phyloP scores from a whole-genome alignment of 768 basidiomycete genomes.

The Mycena olivaceomarginata region DNA sequence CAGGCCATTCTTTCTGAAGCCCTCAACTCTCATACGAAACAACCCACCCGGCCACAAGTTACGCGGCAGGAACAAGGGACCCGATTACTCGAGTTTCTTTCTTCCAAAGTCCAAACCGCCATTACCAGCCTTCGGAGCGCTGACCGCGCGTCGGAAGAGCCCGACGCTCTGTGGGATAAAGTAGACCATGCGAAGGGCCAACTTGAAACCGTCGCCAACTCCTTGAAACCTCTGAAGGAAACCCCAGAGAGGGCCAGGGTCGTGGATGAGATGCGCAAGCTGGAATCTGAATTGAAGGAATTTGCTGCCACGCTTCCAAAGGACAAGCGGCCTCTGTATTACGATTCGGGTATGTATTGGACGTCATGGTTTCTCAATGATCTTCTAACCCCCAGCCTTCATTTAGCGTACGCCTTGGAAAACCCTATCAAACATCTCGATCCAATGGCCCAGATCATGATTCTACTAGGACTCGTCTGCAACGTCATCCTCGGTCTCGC shows the following conservation, averaged over 20 bases:
- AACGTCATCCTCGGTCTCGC: slow-evolving; percentile 30
- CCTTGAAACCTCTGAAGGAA: slow-evolving; percentile 9
- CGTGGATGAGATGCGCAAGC: slow-evolving; percentile 2
- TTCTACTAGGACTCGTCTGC: slow-evolving; percentile 30
- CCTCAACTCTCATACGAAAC: background rate
- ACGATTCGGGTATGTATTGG: slow-evolving; percentile 18
- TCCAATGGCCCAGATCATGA: slow-evolving; percentile 24
- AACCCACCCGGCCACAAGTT: slow-evolving; percentile 3
- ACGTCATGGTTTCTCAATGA: background rate
- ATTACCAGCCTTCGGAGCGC: slow-evolving; percentile 1
- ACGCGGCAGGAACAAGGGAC: slow-evolving; percentile 2
- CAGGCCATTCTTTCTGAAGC: background rate
- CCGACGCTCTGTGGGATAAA: background rate
- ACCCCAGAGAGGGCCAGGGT: background rate
- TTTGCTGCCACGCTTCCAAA: slow-evolving; percentile 9
- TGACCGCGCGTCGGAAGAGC: background rate
- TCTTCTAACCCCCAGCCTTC: background rate
- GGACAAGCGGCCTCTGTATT: slow-evolving; percentile 11
- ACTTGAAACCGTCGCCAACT: background rate
- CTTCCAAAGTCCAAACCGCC: slow-evolving; percentile 1
- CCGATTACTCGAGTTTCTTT: background rate
- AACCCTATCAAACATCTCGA: slow-evolving; percentile 17
- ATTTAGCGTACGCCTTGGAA: slow-evolving; percentile 4
- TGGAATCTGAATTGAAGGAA: background rate
- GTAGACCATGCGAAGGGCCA: background rate